A percentile compares a stretch with the other conserved stretches of the same genome.
These are phyloP conservation scores for Inonotus obliquus DNA, from an alignment of 1,284 basidiomycete genomes.

Conservation along the genomic window DNA sequence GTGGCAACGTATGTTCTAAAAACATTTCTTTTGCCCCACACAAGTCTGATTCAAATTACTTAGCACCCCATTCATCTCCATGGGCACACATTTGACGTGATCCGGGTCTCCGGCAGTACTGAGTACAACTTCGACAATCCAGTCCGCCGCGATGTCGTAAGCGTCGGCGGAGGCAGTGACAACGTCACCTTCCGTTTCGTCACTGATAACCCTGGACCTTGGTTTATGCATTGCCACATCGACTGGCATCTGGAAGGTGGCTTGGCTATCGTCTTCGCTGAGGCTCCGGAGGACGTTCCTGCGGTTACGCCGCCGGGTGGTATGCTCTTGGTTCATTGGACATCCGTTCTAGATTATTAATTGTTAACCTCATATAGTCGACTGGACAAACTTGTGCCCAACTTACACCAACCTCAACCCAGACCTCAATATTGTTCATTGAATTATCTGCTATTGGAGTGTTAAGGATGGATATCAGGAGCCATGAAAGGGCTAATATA, in stretches of 20 bases:
- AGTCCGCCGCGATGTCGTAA: constrained; percentile 34
- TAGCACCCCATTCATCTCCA: constrained; percentile 35
- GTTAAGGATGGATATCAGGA: background rate
- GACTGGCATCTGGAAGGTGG: constrained; percentile 24
- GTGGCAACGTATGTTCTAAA: constrained; percentile 25
- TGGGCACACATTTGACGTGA: constrained; percentile 32
- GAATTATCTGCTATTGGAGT: background rate
- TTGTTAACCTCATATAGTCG: background rate
- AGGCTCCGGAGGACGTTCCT: constrained; percentile 28
- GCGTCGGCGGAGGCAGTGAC: constrained; percentile 24
- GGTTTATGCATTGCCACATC: constrained; percentile 45
- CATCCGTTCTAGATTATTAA: background rate
- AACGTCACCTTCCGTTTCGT: constrained; percentile 32
- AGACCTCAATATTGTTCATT: background rate
- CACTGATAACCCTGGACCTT: constrained; percentile 46
- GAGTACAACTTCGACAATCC: constrained; percentile 35
- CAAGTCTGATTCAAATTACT: background rate
- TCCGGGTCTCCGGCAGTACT: constrained; percentile 30
- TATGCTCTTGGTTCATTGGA: constrained; percentile 6
- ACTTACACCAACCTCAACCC: constrained; percentile 11
- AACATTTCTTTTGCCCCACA: background rate
- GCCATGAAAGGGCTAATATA: background rate
- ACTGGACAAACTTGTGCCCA: constrained; percentile 16
- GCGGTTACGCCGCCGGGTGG: constrained; percentile 23
- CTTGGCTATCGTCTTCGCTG: constrained; percentile 38